Base-by-base conservation (phyloP, 805 yeast species). In the Candida piceae region DNA sequence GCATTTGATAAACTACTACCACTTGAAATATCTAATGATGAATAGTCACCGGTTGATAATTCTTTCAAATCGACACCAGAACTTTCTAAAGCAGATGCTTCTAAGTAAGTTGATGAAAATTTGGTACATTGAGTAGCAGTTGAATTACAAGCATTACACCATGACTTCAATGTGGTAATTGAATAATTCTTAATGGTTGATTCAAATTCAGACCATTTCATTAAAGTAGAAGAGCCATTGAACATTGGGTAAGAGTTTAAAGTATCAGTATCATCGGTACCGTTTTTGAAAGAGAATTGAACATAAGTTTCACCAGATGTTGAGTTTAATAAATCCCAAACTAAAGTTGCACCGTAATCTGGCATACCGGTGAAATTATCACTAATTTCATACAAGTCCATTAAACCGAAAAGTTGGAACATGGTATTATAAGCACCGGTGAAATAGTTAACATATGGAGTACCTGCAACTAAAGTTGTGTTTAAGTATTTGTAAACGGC, bases 391-490 rank as follows among this genome's bases (percentile, higher is more conserved):
- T 60, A 52, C 40, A 70, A 45, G 20, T 60, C 61, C 32, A 66
- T 32, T 21, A 66, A 38, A 36, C 64, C 67, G 31, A 54, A 57
- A 28, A 66, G 41, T 49, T 64, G 69, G 57, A 55, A 66, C 64
- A 70, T 67, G 35, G 60, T 61, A 51, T 66, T 65, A 57, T 49
- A 71, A 5, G 76, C 63, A 28, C 75, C 75, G 11, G 71, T 67
- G 46, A 63, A 55, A 48, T 65, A 66, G 50, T 62, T 58, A 41
- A 71, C 39, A 44, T 55, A 60, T 32, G 72, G 74, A 4, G 62
- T 40, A 12, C 63, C 63, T 9, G 32, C 55, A 12, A 19, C 43
- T 44, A 52, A 57, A 13, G 73, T 67, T 16, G 55, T 48, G 50
- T 64, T 64, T 40, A 71, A 52, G 41, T 60, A 61, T 17, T 43